These are phyloP conservation scores for Lipomyces mesembrius DNA, from an alignment of 805 yeast genomes.

Conservation along the genomic window DNA sequence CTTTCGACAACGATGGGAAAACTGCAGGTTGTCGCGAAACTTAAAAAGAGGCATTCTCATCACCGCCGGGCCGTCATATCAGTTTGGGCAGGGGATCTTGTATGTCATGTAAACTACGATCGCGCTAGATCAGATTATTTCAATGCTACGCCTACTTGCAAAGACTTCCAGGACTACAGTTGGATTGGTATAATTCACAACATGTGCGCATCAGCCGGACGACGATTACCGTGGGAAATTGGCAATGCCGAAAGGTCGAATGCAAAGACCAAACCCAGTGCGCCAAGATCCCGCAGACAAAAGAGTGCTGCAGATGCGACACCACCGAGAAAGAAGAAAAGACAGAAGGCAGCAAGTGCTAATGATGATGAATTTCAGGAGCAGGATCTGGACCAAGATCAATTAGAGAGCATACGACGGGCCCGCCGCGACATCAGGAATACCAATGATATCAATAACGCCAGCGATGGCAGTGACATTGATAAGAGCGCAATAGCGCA, in stretches of 20 bases:
- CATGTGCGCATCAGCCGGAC: not conserved
- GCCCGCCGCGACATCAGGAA: not conserved
- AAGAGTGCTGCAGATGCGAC: not conserved
- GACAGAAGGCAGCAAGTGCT: not conserved
- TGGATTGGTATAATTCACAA: not conserved
- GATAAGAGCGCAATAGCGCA: not conserved
- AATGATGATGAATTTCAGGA: not conserved
- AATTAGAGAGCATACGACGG: not conserved
- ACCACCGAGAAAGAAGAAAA: not conserved
- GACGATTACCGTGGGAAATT: slow-evolving; percentile 1
- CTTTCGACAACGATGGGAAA: too few relatives aligned
- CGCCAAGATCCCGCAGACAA: not conserved
- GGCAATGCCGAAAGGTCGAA: not conserved
- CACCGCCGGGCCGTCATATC: too few relatives aligned
- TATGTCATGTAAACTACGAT: too few relatives aligned
- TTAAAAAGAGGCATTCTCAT: too few relatives aligned
- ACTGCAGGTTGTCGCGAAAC: too few relatives aligned
- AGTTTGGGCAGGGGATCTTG: too few relatives aligned
- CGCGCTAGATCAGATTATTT: too few relatives aligned
- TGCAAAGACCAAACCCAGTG: not conserved
- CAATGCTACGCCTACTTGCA: too few relatives aligned
- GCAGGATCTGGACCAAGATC: not conserved
- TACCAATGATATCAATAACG: not conserved
- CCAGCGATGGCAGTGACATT: not conserved
- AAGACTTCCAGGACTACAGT: not conserved